Percentiles rank a stretch among this genome's conserved stretches.
Conservation (phyloP, 371 early-diverging fungal species). For the Mucor circinelloides region DNA sequence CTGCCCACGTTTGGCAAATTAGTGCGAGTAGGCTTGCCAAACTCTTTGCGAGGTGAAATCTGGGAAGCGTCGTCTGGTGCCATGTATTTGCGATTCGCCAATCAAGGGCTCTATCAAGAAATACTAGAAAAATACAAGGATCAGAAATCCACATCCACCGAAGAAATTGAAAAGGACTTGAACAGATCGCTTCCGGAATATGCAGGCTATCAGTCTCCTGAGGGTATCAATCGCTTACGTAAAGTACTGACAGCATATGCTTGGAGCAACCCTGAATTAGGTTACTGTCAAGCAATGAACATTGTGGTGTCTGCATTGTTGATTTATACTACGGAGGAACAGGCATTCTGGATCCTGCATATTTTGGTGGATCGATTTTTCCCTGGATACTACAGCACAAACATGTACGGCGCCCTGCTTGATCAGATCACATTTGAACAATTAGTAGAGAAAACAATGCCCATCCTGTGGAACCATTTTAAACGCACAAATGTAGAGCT, state of each 20-base stretch:
- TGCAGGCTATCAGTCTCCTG: slow-evolving; percentile 85
- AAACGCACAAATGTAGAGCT: slow-evolving; percentile 89
- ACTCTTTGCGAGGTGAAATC: slow-evolving; percentile 90
- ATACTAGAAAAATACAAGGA: slow-evolving; percentile 77
- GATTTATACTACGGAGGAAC: slow-evolving; percentile 94
- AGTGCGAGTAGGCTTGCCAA: slow-evolving; percentile 92
- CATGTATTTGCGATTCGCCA: slow-evolving; percentile 83
- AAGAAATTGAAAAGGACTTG: slow-evolving; percentile 98
- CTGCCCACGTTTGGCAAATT: slow-evolving; percentile 86
- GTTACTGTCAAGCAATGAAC: slow-evolving; percentile 99
- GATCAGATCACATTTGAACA: slow-evolving; percentile 95
- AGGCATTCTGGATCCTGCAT: slow-evolving; percentile 93
- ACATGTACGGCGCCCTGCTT: slow-evolving; percentile 95
- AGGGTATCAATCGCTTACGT: slow-evolving; percentile 91
- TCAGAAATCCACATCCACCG: slow-evolving; percentile 73
- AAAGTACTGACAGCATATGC: slow-evolving; percentile 88
- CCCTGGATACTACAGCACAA: slow-evolving; percentile 95
- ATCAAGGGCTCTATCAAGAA: slow-evolving; percentile 80
- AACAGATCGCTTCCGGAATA: slow-evolving; percentile 94
- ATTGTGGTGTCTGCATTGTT: slow-evolving; percentile 93
- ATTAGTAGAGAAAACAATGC: slow-evolving; percentile 78
- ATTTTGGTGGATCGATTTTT: slow-evolving; percentile 88
- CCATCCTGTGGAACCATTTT: slow-evolving; percentile 78
- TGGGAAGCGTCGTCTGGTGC: slow-evolving; percentile 96
- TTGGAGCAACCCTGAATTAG: slow-evolving; percentile 88